Base-by-base conservation (phyloP, 2,329 filamentous ascomycete species). In the Xylaria sp. region DNA sequence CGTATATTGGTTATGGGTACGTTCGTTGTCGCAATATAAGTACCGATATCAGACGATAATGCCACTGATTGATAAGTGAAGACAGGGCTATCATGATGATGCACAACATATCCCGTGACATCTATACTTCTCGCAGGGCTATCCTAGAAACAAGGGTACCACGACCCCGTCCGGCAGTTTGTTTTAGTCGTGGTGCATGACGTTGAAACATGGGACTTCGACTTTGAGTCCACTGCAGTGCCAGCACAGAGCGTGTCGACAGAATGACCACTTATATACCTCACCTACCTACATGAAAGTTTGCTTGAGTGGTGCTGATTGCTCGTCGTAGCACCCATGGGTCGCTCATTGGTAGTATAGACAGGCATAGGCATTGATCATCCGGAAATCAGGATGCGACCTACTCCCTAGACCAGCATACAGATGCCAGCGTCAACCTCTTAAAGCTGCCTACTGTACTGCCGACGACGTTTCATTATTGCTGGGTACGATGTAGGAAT, bases 161-260 rank as follows among this genome's bases (percentile, higher is more conserved):
- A n/a, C 42, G 30, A 42, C 32, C 32, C n/a, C 11, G 32, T 36
- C 42, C 24, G 53, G 2, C 19, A 4, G 24, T 27, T 50, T 42
- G 39, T 48, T 48, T 59, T 47, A 34, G 58, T 51, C 21, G 24
- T 42, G 12, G 42, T 54, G 59, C 47, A 42, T 61, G 34, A 54
- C 30, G 32, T 53, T 39, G 30, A 32, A n/a, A 14, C 47, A 60
- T 17, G 51, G 51, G 32, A 42, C 32, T 24, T 62, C 36, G 36
- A 54, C 19, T 45, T 19, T 5, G 8, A 24, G 34, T 34, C 48
- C 47, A 53, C 30, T 54, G 59, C 32, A 39, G 39, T 50, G 42
- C 56, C 9, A 47, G 8, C 42, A 17, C 42, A 47, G 19, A 19
- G 14, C 56, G 12, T 48, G 45, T 59, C 24, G 48, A 51, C n/a